A percentile compares a stretch with the other conserved stretches of the same genome.
Conservation (phyloP, 257 asterid species). For the Salvia rosmarinus region DNA sequence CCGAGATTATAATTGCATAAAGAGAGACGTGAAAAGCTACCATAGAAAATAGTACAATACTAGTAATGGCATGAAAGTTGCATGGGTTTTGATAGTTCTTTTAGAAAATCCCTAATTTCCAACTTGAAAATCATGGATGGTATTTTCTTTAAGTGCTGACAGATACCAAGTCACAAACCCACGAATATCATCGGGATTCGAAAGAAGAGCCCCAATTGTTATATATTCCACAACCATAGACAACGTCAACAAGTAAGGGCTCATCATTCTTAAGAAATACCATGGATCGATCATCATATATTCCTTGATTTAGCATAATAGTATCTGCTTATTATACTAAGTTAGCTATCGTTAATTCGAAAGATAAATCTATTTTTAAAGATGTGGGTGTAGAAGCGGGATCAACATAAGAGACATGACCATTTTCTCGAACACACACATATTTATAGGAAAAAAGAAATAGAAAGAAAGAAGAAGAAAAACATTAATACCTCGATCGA, state of each 20-base stretch:
- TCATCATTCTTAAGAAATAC: slow-evolving; percentile 26
- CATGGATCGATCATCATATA: slow-evolving; percentile 28
- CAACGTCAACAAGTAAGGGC: background rate
- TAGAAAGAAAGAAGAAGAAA: background rate
- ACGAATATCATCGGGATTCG: background rate
- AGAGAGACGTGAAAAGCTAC: slow-evolving; percentile 32
- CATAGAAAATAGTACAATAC: slow-evolving; percentile 12
- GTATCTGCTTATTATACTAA: slow-evolving; percentile 14
- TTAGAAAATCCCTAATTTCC: slow-evolving; percentile 1
- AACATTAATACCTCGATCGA: slow-evolving; percentile 70
- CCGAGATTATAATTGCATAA: slow-evolving; percentile 67
- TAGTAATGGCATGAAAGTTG: slow-evolving; percentile 24
- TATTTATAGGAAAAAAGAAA: background rate
- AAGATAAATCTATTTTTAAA: slow-evolving; percentile 19
- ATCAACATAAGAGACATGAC: too few relatives aligned
- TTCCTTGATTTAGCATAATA: slow-evolving; percentile 23
- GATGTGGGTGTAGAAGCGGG: background rate
- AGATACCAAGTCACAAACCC: background rate
- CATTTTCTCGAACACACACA: background rate
- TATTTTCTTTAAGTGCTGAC: slow-evolving; percentile 20
- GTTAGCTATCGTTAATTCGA: background rate
- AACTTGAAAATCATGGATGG: slow-evolving; percentile 16
- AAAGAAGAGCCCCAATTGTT: slow-evolving; percentile 3
- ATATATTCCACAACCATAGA: too few relatives aligned
- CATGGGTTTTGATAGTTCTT: slow-evolving; percentile 5